These are phyloP conservation scores for Colletotrichum chlorophyti DNA, from an alignment of 2,329 filamentous ascomycete genomes.

Conservation along the genomic window DNA sequence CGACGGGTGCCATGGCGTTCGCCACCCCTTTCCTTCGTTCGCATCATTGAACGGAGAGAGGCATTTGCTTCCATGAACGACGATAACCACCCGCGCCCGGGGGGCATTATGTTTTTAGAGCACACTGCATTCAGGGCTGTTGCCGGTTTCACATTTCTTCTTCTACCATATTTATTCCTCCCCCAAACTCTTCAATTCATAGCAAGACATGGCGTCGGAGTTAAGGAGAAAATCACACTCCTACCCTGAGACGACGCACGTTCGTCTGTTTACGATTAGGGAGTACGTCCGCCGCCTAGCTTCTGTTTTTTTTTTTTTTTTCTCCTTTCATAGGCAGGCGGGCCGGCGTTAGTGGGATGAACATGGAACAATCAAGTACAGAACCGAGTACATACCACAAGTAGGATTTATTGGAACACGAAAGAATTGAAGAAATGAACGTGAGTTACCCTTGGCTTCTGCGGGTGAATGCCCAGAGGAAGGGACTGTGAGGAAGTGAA, in stretches of 20 bases:
- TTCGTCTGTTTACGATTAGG: slow-evolving; percentile 17
- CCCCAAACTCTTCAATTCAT: slow-evolving; percentile 14
- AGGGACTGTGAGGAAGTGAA: too few relatives aligned
- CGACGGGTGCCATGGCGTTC: slow-evolving; percentile 10
- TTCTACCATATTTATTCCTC: slow-evolving; percentile 12
- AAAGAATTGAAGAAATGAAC: slow-evolving; percentile 1
- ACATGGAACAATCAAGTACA: not conserved
- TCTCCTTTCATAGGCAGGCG: not conserved
- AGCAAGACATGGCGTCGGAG: slow-evolving; percentile 22
- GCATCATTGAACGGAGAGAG: slow-evolving; percentile 1
- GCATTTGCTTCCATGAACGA: slow-evolving; percentile 23
- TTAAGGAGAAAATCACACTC: not conserved
- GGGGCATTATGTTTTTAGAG: not conserved
- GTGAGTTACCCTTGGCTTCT: too few relatives aligned
- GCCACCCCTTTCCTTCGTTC: not conserved
- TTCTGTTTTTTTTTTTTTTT: not conserved
- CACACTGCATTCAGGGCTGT: slow-evolving; percentile 11
- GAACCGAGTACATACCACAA: slow-evolving; percentile 6
- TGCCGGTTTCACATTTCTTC: not conserved
- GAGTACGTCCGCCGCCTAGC: not conserved
- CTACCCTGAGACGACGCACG: not conserved
- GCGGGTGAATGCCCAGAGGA: too few relatives aligned
- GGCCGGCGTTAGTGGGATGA: not conserved
- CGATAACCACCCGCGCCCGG: slow-evolving; percentile 7
- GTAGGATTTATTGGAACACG: too few relatives aligned